A percentile compares a stretch with the other conserved stretches of the same genome.
phyloP scores from a whole-genome alignment of 495 filamentous ascomycete genomes.

The Amniculicola lignicola region DNA sequence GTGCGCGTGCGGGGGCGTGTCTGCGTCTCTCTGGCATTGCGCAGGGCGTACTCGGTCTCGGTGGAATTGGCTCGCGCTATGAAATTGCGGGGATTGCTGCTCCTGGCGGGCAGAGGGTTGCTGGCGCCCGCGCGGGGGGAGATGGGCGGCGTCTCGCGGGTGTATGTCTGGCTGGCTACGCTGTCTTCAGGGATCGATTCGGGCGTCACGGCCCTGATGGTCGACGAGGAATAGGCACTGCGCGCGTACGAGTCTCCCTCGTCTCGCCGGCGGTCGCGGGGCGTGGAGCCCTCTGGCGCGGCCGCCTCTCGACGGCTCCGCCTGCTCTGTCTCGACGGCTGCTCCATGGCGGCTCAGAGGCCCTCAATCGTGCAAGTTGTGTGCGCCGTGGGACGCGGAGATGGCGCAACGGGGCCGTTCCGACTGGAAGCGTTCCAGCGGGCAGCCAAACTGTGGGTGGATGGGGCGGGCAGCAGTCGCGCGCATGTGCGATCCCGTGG shows the following conservation, averaged over 20 bases:
- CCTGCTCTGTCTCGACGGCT: slow-evolving; percentile 10
- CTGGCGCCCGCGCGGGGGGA: slow-evolving; percentile 23
- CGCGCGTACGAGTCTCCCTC: slow-evolving; percentile 18
- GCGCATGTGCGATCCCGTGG: slow-evolving; percentile 1
- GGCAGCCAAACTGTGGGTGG: background rate
- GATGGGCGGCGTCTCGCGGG: slow-evolving; percentile 24
- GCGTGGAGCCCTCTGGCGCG: slow-evolving; percentile 11
- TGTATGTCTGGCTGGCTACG: slow-evolving; percentile 15
- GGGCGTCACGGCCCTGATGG: slow-evolving; percentile 39
- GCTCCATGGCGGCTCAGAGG: slow-evolving; percentile 26
- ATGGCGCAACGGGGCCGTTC: slow-evolving; percentile 4
- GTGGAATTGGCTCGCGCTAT: slow-evolving; percentile 30
- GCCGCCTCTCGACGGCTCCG: slow-evolving; percentile 20
- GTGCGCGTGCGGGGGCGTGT: slow-evolving; percentile 43
- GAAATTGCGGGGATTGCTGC: slow-evolving; percentile 27
- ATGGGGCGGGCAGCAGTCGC: background rate
- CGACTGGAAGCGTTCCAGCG: slow-evolving; percentile 14
- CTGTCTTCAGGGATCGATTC: slow-evolving; percentile 36
- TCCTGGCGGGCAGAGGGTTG: slow-evolving; percentile 11
- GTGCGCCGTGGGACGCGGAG: slow-evolving; percentile 14
- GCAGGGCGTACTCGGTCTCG: slow-evolving; percentile 30
- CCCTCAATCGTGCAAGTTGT: background rate
- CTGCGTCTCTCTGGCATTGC: slow-evolving; percentile 19
- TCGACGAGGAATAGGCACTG: slow-evolving; percentile 17
- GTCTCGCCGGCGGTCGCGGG: slow-evolving; percentile 20